These are phyloP conservation scores for Xylaria multiplex DNA, from an alignment of 2,329 filamentous ascomycete species.

Conservation along the genomic window DNA sequence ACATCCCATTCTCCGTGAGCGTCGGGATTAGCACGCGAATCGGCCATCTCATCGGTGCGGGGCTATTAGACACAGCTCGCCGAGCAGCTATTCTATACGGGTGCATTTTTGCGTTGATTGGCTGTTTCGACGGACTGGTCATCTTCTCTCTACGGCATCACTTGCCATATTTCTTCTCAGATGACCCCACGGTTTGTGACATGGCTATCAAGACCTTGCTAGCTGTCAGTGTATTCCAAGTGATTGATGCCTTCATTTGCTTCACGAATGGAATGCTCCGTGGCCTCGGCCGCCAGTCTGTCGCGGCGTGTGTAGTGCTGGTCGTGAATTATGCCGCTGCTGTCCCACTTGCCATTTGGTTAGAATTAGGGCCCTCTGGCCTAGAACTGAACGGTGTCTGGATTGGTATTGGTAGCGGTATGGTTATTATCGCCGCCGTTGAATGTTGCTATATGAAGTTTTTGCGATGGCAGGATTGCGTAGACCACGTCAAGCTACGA, in stretches of 20 bases:
- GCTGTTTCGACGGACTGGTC: constrained; percentile 49
- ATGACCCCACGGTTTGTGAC: constrained; percentile 46
- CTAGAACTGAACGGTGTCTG: constrained; percentile 51
- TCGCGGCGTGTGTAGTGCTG: constrained; percentile 52
- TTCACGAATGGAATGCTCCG: constrained; percentile 54
- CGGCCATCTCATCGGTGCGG: constrained; percentile 55
- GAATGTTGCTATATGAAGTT: constrained; percentile 51
- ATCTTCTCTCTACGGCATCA: constrained; percentile 48
- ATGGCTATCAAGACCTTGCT: constrained; percentile 49
- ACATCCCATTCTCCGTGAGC: constrained; percentile 56
- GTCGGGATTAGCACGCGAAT: constrained; percentile 56
- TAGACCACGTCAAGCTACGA: constrained; percentile 46
- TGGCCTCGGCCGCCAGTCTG: constrained; percentile 52
- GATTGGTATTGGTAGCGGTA: constrained; percentile 50
- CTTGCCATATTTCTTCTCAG: constrained; percentile 49
- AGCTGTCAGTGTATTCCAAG: constrained; percentile 49
- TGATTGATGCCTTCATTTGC: constrained; percentile 51
- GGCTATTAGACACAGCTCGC: constrained; percentile 47
- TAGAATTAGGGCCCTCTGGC: constrained; percentile 49
- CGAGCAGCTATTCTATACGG: constrained; percentile 49
- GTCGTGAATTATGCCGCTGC: constrained; percentile 52
- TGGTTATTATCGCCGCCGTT: constrained; percentile 47
- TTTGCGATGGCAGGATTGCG: constrained; percentile 49
- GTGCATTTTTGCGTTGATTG: constrained; percentile 49
- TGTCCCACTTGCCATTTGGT: constrained; percentile 53